Base-by-base conservation (phyloP, 192 early-diverging fungal species). In the Glomus cerebriforme region DNA sequence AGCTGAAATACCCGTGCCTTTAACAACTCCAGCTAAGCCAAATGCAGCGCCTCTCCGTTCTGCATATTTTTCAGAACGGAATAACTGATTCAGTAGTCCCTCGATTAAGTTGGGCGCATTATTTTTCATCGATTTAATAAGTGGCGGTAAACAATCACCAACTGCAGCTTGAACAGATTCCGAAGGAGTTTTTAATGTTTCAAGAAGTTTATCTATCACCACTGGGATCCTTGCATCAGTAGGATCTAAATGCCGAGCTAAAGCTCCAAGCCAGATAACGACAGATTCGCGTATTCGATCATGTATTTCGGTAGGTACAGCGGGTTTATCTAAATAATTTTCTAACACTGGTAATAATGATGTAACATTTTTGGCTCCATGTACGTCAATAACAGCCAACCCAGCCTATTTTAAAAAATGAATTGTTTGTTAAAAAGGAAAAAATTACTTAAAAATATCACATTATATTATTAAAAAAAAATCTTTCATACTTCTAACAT, bases 81-180 rank as follows among this genome's bases (percentile, higher is more conserved):
- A 93, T 3, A 96, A 83, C 67, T 85, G 88, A 12, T 93, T 86
- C 81, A 96, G 81, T 17, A 98, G 82, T 37, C 80, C 69, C 59
- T 92, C 84, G 43, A 95, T 82, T 31, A 97, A 84, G 0, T 73
- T 77, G 3, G 87, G 87, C 2, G 91, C 90, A 34, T 88, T 87
- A 7, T 86, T 83, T 75, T 87, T 86, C 75, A 92, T 86, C 65
- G 87, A 87, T 84, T 96, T 97, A 68, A 95, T 87, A 59, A 99
- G 85, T 19, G 93, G 91, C n/a, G 97, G 96, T 75, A 99, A 86
- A 80, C 98, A 99, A 81, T 97, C 92, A 13, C 93, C 87, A 34
- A 99, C 97, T 8, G 97, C 96, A 45, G 91, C 88, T 85, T 99
- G 98, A 32, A 99, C 98, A 19, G 92, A 77, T 85, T 99, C 98